A percentile compares a stretch with the other conserved stretches of the same genome.
Conservation (phyloP, 192 early-diverging fungal species). For the Geosiphon pyriformis region DNA sequence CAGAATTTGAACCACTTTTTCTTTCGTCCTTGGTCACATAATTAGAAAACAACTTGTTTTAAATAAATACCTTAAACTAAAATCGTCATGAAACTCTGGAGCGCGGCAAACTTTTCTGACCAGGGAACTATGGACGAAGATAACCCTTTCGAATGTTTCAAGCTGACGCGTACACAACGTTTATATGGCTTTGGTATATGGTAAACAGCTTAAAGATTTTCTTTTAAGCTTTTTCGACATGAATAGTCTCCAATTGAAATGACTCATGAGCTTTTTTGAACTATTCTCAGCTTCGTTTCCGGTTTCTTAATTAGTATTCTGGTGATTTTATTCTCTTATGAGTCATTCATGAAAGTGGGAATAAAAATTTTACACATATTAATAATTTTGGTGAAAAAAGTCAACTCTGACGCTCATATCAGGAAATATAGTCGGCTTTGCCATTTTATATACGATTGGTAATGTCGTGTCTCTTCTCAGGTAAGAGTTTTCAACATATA, state of each 20-base stretch:
- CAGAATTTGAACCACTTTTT: too few species aligned
- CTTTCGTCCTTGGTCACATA: too few species aligned
- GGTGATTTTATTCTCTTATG: constrained; percentile 36
- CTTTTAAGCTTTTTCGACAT: neutral
- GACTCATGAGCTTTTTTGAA: too few species aligned
- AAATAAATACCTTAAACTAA: too few species aligned
- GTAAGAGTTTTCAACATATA: too few species aligned
- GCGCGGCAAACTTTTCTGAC: constrained; percentile 29
- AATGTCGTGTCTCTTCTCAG: constrained; percentile 79
- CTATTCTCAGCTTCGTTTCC: constrained; percentile 61
- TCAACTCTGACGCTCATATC: constrained; percentile 53
- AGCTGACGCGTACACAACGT: constrained; percentile 58
- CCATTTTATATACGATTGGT: constrained; percentile 85
- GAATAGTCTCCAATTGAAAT: too few species aligned
- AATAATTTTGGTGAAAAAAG: constrained; percentile 26
- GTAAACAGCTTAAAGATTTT: constrained; percentile 26
- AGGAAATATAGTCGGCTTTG: constrained; percentile 69
- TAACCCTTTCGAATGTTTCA: constrained; percentile 39
- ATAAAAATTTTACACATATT: neutral
- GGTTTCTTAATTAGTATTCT: constrained; percentile 78
- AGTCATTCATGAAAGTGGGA: neutral
- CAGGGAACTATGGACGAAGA: constrained; percentile 49
- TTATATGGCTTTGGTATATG: constrained; percentile 74
- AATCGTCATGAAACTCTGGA: constrained; percentile 16
- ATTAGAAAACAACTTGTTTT: too few species aligned